Evolutionary conservation across 31 red algal species (phyloP).

Genomic region (Odonthalia washingtoniensis): DNA sequence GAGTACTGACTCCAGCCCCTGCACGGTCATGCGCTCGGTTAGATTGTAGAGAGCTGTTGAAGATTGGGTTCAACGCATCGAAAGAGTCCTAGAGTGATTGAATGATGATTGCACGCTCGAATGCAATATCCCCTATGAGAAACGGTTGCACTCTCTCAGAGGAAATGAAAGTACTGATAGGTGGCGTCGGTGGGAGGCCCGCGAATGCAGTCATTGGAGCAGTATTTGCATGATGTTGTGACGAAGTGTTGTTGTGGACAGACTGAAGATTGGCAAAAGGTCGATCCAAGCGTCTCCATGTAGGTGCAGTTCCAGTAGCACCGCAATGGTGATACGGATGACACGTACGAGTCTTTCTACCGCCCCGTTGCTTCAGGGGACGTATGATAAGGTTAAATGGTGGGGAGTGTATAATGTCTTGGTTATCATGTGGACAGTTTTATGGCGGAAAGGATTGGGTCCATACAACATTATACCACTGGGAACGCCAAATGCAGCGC

Average conservation of each 20-base stretch:
- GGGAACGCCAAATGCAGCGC: conserved; percentile 25
- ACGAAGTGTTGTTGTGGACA: background rate
- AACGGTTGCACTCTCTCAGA: background rate
- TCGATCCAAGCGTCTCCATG: background rate
- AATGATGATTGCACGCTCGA: background rate
- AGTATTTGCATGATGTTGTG: background rate
- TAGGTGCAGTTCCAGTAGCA: conserved; percentile 6
- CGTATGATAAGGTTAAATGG: conserved; percentile 22
- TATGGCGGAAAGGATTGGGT: conserved; percentile 9
- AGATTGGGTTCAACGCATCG: too few relatives aligned
- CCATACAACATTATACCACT: conserved; percentile 2
- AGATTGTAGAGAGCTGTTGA: background rate
- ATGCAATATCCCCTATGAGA: background rate
- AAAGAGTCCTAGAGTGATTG: background rate
- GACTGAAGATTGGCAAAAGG: background rate
- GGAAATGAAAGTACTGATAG: background rate
- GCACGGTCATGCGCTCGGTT: background rate
- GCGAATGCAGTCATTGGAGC: background rate
- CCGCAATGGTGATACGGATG: background rate
- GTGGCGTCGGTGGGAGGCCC: background rate
- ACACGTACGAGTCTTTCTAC: conserved; percentile 1
- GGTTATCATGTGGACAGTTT: background rate
- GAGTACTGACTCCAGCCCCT: background rate
- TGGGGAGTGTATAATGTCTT: background rate
- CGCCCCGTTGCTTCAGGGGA: conserved; percentile 10